These are phyloP conservation scores for Poronia punctata DNA, from an alignment of 495 filamentous ascomycete genomes.

Conservation along the genomic window DNA sequence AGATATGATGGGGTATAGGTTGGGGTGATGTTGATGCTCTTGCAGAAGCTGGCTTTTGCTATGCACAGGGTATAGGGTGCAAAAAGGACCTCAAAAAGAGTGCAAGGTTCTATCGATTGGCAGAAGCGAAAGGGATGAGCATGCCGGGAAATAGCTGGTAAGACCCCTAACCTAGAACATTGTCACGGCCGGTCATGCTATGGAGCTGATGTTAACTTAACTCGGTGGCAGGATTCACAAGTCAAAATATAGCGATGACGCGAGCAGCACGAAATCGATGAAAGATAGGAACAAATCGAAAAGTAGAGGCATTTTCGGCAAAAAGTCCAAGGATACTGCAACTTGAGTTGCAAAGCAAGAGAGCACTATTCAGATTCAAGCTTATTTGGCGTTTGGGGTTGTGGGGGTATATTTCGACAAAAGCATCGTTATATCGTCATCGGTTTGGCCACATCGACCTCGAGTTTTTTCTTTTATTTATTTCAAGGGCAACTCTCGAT, in stretches of 20 bases:
- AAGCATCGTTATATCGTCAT: constrained; percentile 11
- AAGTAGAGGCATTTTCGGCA: constrained; percentile 38
- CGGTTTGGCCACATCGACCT: too few relatives aligned
- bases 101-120: constrained; percentile 81
- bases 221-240: constrained; percentile 75
- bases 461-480: too few relatives aligned
- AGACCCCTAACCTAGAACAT: too few relatives aligned
- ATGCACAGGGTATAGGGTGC: constrained; percentile 75
- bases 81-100: constrained; percentile 96
- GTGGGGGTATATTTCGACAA: constrained; percentile 4
- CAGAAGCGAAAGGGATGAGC: constrained; percentile 86
- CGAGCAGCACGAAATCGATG: constrained; percentile 24
- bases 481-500: too few relatives aligned
- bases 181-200: constrained; percentile 5
- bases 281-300: constrained; percentile 39
- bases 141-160: constrained; percentile 99
- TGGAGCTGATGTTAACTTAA: constrained; percentile 6
- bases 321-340: constrained; percentile 16
- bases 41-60: constrained; percentile 81
- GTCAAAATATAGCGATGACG: constrained; percentile 73
- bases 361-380: background rate
- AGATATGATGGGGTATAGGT: constrained; percentile 36
- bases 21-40: constrained; percentile 98
- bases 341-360: background rate
- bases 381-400: constrained; percentile 9